Evolutionary conservation across 495 filamentous ascomycete genomes (phyloP).

Genomic region (Aspergillus affinis): DNA sequence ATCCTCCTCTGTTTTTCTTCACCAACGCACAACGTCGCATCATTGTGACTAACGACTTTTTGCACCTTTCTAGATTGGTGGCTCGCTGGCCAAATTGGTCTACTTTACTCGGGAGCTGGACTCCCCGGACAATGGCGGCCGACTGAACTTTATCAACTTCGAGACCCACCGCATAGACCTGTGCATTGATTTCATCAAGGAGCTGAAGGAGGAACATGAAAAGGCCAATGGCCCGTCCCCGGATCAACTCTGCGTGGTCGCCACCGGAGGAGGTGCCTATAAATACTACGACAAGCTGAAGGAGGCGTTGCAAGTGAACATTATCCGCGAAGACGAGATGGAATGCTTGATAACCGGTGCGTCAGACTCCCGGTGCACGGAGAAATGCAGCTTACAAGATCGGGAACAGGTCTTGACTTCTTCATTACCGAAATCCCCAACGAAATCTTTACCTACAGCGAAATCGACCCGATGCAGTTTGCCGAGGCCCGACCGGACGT

Average conservation of each 20-base stretch:
- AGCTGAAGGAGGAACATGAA: conserved; percentile 76
- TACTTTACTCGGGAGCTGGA: conserved; percentile 90
- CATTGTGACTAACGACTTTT: conserved; percentile 24
- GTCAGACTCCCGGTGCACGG: conserved; percentile 7
- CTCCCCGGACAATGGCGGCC: conserved; percentile 77
- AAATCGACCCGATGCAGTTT: conserved; percentile 83
- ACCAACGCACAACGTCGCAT: neutral
- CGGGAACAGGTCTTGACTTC: conserved; percentile 77
- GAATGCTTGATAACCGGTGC: conserved; percentile 93
- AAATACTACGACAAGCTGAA: conserved; percentile 92
- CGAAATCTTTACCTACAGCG: conserved; percentile 95
- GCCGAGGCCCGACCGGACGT: conserved; percentile 68
- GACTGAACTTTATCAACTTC: conserved; percentile 91
- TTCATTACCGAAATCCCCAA: conserved; percentile 96
- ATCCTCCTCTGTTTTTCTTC: conserved; percentile 10
- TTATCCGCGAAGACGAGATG: conserved; percentile 96
- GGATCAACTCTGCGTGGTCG: conserved; percentile 79
- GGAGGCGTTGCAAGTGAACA: conserved; percentile 76
- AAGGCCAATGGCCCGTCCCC: conserved; percentile 64
- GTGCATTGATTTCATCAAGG: conserved; percentile 84
- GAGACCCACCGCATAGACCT: conserved; percentile 91
- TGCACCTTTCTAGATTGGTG: conserved; percentile 71
- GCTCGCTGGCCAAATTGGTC: conserved; percentile 90
- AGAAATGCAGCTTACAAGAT: neutral
- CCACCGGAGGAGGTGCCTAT: conserved; percentile 91